Evolutionary conservation across 805 yeast genomes (phyloP), one percentile per base, ranked within the genome.

Genomic region (Starmerella powellii): DNA sequence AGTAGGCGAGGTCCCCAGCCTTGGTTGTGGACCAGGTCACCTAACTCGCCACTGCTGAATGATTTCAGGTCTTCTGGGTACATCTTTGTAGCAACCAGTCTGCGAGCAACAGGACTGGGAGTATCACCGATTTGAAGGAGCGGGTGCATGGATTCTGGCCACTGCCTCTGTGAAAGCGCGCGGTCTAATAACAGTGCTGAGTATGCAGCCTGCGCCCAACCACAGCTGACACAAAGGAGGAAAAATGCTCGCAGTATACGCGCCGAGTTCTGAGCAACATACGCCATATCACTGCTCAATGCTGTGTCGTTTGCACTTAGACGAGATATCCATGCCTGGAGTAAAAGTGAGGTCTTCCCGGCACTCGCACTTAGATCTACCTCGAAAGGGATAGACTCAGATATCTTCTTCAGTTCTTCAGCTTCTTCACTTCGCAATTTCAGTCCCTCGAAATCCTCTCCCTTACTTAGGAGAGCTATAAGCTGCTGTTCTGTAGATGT

Each of bases 181-280:
- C 86, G 84, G 59, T 96, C 88, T 17, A 91, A 67, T 6, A 84
- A 72, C 23, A 91, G 63, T 72, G 87, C 71, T 5, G 80, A 72
- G 42, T 76, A 73, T 38, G 91, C 71, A 47, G 86, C 76, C 6
- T 64, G 60, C 1, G 97, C 95, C 99, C 99, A 91, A 44, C 93
- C 68, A 51, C 98, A 68, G 55, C 84, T 82, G 28, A 91, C 65
- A 29, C 94, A 93, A 47, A 91, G 76, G 48, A 87, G 63, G 53
- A 91, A 86, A 37, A 93, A 66, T 0, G 98, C 95, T 20, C 97
- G 73, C 51, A 94, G 76, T 27, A 91, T 88, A 66, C 99, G 77
- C 1, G 88, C 85, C 3, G 96, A 73, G 56, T 91, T 91, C 56
- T 91, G 98, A 1, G 97, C 96, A 43, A 91, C 94, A 58, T 91